Evolutionary conservation across 1,284 basidiomycete genomes (phyloP).

Genomic region (Wallemia hederae): DNA sequence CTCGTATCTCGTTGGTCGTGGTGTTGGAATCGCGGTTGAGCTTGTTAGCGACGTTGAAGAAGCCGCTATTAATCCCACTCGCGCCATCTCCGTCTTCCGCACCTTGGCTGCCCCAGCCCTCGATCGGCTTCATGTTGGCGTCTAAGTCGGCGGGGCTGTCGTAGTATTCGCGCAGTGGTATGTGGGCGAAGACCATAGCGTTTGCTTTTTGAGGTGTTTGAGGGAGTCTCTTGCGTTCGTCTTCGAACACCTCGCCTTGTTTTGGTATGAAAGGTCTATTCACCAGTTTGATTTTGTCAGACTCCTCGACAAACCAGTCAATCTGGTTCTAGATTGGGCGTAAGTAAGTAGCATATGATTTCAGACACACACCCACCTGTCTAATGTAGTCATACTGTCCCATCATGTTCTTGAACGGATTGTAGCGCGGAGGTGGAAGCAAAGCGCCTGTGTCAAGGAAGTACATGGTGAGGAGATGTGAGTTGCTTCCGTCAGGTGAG

Average conservation of each 20-base stretch:
- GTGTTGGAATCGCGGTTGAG: background rate
- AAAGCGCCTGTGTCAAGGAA: conserved; percentile 10
- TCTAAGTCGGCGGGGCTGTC: background rate
- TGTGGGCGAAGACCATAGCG: conserved; percentile 10
- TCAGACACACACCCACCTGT: background rate
- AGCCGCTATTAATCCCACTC: background rate
- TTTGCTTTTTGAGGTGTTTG: background rate
- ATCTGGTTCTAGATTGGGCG: background rate
- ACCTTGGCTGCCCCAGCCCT: background rate
- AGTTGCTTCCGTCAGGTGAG: background rate
- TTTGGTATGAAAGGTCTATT: background rate
- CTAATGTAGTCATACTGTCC: conserved; percentile 5
- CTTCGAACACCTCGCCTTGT: background rate
- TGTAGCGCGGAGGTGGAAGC: conserved; percentile 2
- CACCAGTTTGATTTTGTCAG: background rate
- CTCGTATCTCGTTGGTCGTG: background rate
- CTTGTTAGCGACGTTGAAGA: background rate
- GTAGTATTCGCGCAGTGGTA: conserved; percentile 8
- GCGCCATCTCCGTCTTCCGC: background rate
- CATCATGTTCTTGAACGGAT: conserved; percentile 7
- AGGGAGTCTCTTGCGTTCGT: background rate
- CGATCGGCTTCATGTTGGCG: background rate
- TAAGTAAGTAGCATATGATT: background rate
- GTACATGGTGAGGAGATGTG: conserved; percentile 15
- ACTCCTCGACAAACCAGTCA: background rate